phyloP scores from a whole-genome alignment of 2,329 filamentous ascomycete genomes.

The Arthrobotrys entomopaga region DNA sequence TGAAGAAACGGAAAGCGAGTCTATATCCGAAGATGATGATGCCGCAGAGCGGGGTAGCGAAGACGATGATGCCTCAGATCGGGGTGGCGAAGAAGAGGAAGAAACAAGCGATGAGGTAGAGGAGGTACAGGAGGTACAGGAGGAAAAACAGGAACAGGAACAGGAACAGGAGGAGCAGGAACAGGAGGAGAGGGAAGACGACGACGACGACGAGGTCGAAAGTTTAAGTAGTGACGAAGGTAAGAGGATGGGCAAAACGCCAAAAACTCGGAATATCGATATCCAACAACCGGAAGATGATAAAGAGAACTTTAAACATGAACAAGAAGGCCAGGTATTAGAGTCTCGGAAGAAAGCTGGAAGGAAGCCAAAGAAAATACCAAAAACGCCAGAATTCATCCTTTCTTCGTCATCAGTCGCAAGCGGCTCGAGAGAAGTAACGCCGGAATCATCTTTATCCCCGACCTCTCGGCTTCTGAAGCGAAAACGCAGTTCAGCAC shows the following conservation, averaged over 20 bases:
- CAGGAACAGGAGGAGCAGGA: background rate
- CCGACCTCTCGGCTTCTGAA: background rate
- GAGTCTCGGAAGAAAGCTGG: background rate
- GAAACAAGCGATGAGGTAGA: background rate
- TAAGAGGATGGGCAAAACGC: background rate
- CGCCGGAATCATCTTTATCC: background rate
- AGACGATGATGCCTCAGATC: background rate
- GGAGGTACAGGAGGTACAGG: background rate
- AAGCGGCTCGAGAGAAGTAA: background rate
- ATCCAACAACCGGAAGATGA: background rate
- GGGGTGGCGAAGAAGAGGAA: background rate
- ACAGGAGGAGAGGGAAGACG: background rate
- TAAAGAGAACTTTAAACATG: conserved; percentile 2
- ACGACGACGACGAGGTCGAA: background rate
- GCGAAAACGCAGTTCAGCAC: background rate
- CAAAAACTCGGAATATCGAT: background rate
- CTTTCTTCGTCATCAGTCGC: conserved; percentile 2
- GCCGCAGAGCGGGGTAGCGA: background rate
- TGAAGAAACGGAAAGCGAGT: too few species aligned
- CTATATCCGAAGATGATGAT: background rate
- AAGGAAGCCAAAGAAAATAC: conserved; percentile 8
- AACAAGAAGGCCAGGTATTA: background rate
- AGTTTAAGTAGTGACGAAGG: background rate
- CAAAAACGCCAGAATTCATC: conserved; percentile 31
- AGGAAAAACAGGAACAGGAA: background rate